phyloP scores from a whole-genome alignment of 2,329 filamentous ascomycete genomes.

The Keithomyces neogunnii region DNA sequence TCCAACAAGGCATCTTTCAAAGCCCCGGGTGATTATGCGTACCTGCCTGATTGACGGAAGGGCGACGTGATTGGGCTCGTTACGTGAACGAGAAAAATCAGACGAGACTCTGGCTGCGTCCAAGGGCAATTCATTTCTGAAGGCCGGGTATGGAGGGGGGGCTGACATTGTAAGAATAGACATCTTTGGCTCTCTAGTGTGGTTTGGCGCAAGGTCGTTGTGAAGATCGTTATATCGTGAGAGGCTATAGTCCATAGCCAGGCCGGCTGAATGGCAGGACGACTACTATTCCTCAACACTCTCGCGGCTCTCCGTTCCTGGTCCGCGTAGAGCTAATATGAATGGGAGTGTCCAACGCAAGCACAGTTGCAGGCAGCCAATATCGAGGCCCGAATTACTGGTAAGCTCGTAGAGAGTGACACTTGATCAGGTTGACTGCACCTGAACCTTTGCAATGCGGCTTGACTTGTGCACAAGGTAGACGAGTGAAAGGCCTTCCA shows the following conservation, averaged over 20 bases:
- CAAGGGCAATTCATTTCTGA: slow-evolving; percentile 32
- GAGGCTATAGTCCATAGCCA: slow-evolving; percentile 34
- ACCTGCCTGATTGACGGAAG: slow-evolving; percentile 48
- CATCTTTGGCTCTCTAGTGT: slow-evolving; percentile 31
- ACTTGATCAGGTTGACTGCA: neutral
- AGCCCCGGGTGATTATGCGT: slow-evolving; percentile 10
- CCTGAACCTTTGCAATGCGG: neutral
- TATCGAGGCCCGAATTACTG: no score
- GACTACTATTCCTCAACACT: neutral
- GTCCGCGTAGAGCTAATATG: neutral
- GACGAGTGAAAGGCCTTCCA: neutral
- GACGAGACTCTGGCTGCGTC: slow-evolving; percentile 22
- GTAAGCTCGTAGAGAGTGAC: neutral
- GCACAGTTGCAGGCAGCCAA: no score
- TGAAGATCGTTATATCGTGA: slow-evolving; percentile 20
- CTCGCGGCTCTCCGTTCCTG: neutral
- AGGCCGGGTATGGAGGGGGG: slow-evolving; percentile 30
- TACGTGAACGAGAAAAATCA: slow-evolving; percentile 25
- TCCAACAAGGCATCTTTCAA: neutral
- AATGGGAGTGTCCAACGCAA: no score
- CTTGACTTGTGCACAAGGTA: neutral
- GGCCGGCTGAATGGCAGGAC: slow-evolving; percentile 1
- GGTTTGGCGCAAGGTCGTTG: slow-evolving; percentile 16
- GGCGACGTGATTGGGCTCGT: slow-evolving; percentile 31
- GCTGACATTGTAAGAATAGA: slow-evolving; percentile 40